Conservation (phyloP, 2,329 filamentous ascomycete species). For the Alternaria sp. region DNA sequence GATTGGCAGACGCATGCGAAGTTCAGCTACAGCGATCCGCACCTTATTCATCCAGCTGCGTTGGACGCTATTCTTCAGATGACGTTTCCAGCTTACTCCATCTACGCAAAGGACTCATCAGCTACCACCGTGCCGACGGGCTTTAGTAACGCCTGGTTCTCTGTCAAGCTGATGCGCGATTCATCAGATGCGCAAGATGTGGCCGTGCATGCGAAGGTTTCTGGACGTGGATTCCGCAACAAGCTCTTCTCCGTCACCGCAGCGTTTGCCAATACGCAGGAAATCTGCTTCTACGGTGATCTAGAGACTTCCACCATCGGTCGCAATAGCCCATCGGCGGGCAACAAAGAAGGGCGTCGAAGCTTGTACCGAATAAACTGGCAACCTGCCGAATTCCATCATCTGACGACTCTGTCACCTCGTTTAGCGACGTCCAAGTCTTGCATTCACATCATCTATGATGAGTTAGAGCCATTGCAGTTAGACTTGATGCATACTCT, state of each 20-base stretch:
- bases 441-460: constrained; percentile 11
- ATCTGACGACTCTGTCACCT: background rate
- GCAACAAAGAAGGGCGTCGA: background rate
- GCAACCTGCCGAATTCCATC: constrained; percentile 10
- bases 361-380: constrained; percentile 18
- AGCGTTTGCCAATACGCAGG: constrained; percentile 2
- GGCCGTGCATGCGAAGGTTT: constrained; percentile 17
- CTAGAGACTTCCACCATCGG: constrained; percentile 25
- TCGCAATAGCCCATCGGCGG: background rate
- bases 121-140: constrained; percentile 23
- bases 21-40: constrained; percentile 10
- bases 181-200: constrained; percentile 2
- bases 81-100: constrained; percentile 20
- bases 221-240: constrained; percentile 20
- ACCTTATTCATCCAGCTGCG: constrained; percentile 27
- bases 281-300: constrained; percentile 18
- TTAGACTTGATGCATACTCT: constrained; percentile 5
- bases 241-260: constrained; percentile 19
- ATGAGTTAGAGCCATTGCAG: constrained; percentile 10
- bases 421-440: background rate
- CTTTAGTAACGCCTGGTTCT: constrained; percentile 24
- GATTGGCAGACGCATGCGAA: constrained; percentile 19
- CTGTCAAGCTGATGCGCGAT: background rate
- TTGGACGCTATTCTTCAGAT: constrained; percentile 29
- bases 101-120: constrained; percentile 15